These are phyloP conservation scores for Oxyria digyna DNA, from an alignment of 148 eudicot genomes.

Conservation along the genomic window DNA sequence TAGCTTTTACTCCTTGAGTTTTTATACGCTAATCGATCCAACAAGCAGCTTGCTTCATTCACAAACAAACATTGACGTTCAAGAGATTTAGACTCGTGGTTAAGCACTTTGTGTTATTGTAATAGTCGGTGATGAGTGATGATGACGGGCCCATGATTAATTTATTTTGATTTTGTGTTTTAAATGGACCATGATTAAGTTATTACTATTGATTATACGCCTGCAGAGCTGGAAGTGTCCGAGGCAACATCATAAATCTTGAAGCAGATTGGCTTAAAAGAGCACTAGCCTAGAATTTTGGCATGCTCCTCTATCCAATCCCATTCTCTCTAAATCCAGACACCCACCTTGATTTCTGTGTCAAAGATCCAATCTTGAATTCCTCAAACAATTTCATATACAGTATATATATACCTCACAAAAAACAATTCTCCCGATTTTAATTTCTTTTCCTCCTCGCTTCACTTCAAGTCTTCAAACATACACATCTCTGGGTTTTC, in stretches of 20 bases:
- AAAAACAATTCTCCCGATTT: not conserved
- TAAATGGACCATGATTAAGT: not conserved
- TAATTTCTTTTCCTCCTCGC: constrained; percentile 5
- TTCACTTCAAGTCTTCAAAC: too few relatives aligned
- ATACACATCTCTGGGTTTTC: too few relatives aligned
- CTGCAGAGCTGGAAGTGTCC: constrained; percentile 31
- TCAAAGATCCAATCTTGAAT: constrained; percentile 10
- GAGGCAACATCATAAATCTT: constrained; percentile 54
- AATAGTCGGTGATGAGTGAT: not conserved
- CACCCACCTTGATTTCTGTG: constrained; percentile 46
- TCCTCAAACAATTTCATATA: too few relatives aligned
- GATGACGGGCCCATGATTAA: constrained; percentile 1
- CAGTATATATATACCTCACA: not conserved
- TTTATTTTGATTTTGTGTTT: not conserved
- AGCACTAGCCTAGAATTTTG: constrained; percentile 22
- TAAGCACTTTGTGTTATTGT: not conserved
- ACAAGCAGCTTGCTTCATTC: too few relatives aligned
- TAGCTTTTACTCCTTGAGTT: too few relatives aligned
- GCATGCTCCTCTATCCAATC: constrained; percentile 35
- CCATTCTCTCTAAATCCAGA: constrained; percentile 12
- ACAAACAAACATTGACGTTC: too few relatives aligned
- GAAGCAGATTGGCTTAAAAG: constrained; percentile 29
- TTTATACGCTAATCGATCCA: too few relatives aligned
- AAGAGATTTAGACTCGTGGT: too few relatives aligned
- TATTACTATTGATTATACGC: constrained; percentile 1